These are phyloP conservation scores for Piper longum DNA, from an alignment of 164 flowering plant species.

Conservation along the genomic window DNA sequence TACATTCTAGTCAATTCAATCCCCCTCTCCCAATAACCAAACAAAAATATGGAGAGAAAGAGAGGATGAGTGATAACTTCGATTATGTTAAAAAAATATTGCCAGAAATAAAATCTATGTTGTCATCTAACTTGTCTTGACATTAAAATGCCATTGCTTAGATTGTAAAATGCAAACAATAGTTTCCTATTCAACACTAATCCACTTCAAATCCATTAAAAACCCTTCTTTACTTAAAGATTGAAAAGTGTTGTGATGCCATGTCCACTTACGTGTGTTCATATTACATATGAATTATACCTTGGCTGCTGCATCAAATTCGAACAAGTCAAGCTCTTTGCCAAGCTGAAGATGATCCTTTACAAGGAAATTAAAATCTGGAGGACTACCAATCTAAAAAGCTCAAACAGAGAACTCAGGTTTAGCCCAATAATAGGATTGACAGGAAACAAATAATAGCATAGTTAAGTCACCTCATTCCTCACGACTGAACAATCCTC, in stretches of 20 bases:
- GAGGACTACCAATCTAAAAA: constrained; percentile 58
- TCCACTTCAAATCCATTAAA: no score
- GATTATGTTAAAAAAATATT: no score
- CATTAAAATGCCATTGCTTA: no score
- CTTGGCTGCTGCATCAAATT: constrained; percentile 93
- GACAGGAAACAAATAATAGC: not conserved
- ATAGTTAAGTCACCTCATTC: constrained; percentile 35
- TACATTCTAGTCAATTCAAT: no score
- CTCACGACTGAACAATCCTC: constrained; percentile 59
- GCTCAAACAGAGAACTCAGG: not conserved
- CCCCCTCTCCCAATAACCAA: no score
- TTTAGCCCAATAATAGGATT: not conserved
- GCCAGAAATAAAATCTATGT: no score
- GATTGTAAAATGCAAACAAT: no score
- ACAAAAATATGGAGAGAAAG: no score
- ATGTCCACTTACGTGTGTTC: not conserved
- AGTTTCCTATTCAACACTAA: no score
- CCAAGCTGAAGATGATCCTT: constrained; percentile 91
- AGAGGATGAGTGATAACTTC: no score
- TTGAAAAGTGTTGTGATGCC: not conserved
- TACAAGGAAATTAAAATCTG: constrained; percentile 48
- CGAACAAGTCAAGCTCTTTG: constrained; percentile 76
- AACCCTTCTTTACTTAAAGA: no score
- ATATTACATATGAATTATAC: constrained; percentile 19
- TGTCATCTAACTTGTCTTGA: no score